Evolutionary conservation across 331 rosid genomes (phyloP).

Genomic region (Telfairia occidentalis): DNA sequence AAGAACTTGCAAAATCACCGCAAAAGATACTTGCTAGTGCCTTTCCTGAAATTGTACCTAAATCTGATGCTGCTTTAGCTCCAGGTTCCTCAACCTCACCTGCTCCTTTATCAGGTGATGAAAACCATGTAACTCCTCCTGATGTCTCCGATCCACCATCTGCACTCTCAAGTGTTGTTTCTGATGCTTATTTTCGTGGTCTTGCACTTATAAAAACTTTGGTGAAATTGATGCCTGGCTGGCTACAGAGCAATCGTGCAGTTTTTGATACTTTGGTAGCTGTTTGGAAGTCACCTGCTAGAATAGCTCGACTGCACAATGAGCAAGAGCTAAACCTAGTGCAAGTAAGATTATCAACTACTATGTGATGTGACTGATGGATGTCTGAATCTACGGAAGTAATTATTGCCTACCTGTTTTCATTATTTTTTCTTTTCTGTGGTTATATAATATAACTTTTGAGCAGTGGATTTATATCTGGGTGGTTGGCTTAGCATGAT

Average conservation of each 20-base stretch:
- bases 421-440: neutral
- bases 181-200: conserved; percentile 91
- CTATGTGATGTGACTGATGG: neutral
- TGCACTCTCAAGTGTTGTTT: conserved; percentile 34
- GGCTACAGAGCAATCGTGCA: conserved; percentile 76
- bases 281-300: conserved; percentile 91
- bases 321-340: conserved; percentile 89
- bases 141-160: conserved; percentile 41
- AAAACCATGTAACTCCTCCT: conserved; percentile 44
- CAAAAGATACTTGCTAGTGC: conserved; percentile 87
- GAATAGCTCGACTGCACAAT: conserved; percentile 76
- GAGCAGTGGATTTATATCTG: neutral
- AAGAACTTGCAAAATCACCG: conserved; percentile 95
- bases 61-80: conserved; percentile 42
- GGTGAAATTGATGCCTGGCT: conserved; percentile 82
- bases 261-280: conserved; percentile 82
- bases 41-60: conserved; percentile 67
- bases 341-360: conserved; percentile 44
- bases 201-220: conserved; percentile 77
- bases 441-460: neutral
- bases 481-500: neutral
- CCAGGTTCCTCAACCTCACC: conserved; percentile 52
- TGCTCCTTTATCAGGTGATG: conserved; percentile 46
- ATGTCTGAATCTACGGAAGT: neutral
- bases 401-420: neutral